Evolutionary conservation across 1,284 basidiomycete species (phyloP).

Genomic region (Tylopilus sp.): DNA sequence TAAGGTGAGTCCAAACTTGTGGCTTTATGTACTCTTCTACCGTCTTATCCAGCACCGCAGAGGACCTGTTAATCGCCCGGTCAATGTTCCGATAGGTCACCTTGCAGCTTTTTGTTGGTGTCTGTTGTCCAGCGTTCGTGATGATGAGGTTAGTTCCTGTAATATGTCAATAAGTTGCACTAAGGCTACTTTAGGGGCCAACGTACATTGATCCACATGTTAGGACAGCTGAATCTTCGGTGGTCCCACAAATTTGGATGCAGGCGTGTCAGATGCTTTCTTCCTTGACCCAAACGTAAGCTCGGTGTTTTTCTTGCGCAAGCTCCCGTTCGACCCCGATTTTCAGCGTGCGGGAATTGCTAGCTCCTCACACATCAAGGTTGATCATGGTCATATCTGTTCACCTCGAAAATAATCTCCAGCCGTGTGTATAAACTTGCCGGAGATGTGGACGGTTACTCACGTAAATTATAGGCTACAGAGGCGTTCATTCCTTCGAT

Average conservation of each 20-base stretch:
- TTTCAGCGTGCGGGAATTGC: slow-evolving; percentile 46
- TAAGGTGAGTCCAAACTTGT: slow-evolving; percentile 39
- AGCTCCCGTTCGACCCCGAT: slow-evolving; percentile 6
- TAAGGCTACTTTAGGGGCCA: slow-evolving; percentile 38
- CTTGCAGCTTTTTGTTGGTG: slow-evolving; percentile 50
- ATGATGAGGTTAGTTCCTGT: slow-evolving; percentile 43
- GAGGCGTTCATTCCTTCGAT: slow-evolving; percentile 43
- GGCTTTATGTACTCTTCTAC: background rate
- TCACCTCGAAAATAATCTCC: slow-evolving; percentile 56
- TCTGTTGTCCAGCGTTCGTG: slow-evolving; percentile 55
- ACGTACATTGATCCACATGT: slow-evolving; percentile 47
- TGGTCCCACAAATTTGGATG: slow-evolving; percentile 52
- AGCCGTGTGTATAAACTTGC: slow-evolving; percentile 42
- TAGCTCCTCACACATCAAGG: slow-evolving; percentile 51
- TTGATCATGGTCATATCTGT: slow-evolving; percentile 49
- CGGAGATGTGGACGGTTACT: background rate
- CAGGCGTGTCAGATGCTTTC: slow-evolving; percentile 51
- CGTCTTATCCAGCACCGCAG: slow-evolving; percentile 35
- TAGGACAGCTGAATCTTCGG: slow-evolving; percentile 51
- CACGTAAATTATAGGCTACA: slow-evolving; percentile 37
- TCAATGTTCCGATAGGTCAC: slow-evolving; percentile 68
- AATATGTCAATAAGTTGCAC: slow-evolving; percentile 4
- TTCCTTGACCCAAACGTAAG: slow-evolving; percentile 50
- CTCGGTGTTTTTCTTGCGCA: background rate
- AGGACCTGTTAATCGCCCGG: slow-evolving; percentile 58